Evolutionary conservation across 1,139 yeast genomes (phyloP).

Genomic region (Yueomyces sp.): DNA sequence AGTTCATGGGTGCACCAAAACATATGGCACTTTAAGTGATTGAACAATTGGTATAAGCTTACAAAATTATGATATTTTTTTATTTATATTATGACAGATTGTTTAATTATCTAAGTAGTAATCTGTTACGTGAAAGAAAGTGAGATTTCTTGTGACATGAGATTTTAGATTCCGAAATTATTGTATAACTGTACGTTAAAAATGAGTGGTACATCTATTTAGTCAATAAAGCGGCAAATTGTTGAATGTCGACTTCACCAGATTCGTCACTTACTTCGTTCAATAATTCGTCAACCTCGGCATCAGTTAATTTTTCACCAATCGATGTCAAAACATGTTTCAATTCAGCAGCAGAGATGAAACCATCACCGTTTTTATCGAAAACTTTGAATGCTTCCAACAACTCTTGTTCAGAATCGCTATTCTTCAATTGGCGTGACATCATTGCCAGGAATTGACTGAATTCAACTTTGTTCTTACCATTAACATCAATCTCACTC

Average conservation of each 20-base stretch:
- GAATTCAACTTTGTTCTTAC: constrained; percentile 90
- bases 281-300: constrained; percentile 94
- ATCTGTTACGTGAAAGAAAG: too few relatives aligned
- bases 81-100: too few relatives aligned
- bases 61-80: too few relatives aligned
- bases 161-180: too few relatives aligned
- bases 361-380: constrained; percentile 84
- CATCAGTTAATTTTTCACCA: constrained; percentile 91
- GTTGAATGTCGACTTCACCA: constrained; percentile 92
- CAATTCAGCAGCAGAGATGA: constrained; percentile 89
- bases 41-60: too few relatives aligned
- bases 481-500: constrained; percentile 92
- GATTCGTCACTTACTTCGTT: constrained; percentile 93
- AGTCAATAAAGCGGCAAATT: constrained; percentile 70
- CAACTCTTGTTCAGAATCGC: constrained; percentile 93
- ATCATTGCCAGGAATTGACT: constrained; percentile 53
- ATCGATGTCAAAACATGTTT: constrained; percentile 93
- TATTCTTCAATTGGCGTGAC: constrained; percentile 92
- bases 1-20: too few relatives aligned
- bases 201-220: constrained; percentile 14
- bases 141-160: too few relatives aligned
- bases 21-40: too few relatives aligned
- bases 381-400: constrained; percentile 96
- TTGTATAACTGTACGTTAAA: too few relatives aligned
- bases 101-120: too few relatives aligned